Evolutionary conservation across 2,329 filamentous ascomycete species (phyloP), one percentile per base, ranked within the genome.

Genomic region (Clonostachys rhizophaga): DNA sequence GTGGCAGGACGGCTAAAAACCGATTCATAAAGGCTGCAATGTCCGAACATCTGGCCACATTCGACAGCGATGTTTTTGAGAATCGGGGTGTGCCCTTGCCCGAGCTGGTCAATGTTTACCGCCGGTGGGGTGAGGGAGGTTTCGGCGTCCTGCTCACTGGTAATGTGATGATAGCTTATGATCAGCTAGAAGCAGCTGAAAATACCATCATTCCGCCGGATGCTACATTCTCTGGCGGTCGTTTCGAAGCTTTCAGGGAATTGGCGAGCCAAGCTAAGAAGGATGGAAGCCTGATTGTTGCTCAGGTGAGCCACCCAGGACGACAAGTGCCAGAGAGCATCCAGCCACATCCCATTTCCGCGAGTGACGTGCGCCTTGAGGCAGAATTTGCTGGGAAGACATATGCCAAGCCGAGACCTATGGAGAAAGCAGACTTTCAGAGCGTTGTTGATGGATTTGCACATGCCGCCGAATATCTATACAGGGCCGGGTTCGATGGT

Each of bases 1-100:
- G 75, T 40, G 71, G 74, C 45, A 72, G 68, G 48, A 76, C 72
- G 2, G 82, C 82, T 2, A 75, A 74, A 40, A 87, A 87, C 58
- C 71, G 82, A n/a, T 82, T 86, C 56, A 61, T 86, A 52, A 87
- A 87, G 62, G 81, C 70, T 6, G 78, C 84, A 40, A 86, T 87
- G 83, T 79, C 78, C 3, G 84, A 88, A 59, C 69, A 75, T 8
- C 65, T 86, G 13, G 78, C 81, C 0, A 80, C 75, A 6, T 87
- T 80, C 79, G 71, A 78, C 49, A 67, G 75, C 7, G 71, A 71
- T 20, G 69, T 79, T 47, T 54, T 77, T 9, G 62, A 72, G 18
- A 69, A 69, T 5, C 73, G 83, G 40, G 70, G 69, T 1, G 54
- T 72, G 18, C 69, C 69, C 2, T 62, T 64, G 5, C 52, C 60